Base-by-base conservation (phyloP, 768 basidiomycete genomes). In the Suillus weaverae region DNA sequence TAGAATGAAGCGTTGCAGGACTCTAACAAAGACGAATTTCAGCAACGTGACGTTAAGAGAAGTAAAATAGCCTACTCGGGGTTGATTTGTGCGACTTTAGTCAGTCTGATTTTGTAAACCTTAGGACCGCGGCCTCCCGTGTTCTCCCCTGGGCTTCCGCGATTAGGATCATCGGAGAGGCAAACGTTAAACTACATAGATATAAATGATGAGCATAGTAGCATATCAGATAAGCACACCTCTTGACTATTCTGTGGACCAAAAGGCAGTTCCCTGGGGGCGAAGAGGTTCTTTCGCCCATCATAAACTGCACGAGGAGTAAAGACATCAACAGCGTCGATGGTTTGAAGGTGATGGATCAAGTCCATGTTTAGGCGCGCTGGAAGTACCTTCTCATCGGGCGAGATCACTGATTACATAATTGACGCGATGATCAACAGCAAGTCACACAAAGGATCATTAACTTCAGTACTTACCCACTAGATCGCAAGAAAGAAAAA, bases 251-350 rank as follows among this genome's bases (percentile, higher is more conserved):
- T 77, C 0, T 69, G 74, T 2, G 79, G 81, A 35, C 84, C 85
- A 44, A 94, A 86, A 0, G 87, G 85, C 10, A 93, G 79, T 63
- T 84, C 81, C 44, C 84, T 80, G 16, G 85, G 77, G 30, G 88
- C 81, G 69, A 91, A 94, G 55, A 88, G 73, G 66, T 93, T 94
- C 75, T 92, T 94, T 48, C 90, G 82, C 0, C 92, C 92, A 64
- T 94, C 92, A 65, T 92, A 94, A 2, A 86, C 91, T 20, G 82
- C 88, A 16, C 82, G 85, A 11, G 90, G 91, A 3, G 85, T 90
- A 71, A 94, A 94, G 26, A 90, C 78, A n/a, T 83, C 76, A 0
- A 86, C 86, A 1, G 86, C 85, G 5, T 84, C 80, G 0, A 77
- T 72, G 5, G 77, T 79, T 72, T 94, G 93, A 16, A 94, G 73